These are phyloP conservation scores for Aspergillus fumigatiaffinis DNA, from an alignment of 2,329 filamentous ascomycete species.

Conservation along the genomic window DNA sequence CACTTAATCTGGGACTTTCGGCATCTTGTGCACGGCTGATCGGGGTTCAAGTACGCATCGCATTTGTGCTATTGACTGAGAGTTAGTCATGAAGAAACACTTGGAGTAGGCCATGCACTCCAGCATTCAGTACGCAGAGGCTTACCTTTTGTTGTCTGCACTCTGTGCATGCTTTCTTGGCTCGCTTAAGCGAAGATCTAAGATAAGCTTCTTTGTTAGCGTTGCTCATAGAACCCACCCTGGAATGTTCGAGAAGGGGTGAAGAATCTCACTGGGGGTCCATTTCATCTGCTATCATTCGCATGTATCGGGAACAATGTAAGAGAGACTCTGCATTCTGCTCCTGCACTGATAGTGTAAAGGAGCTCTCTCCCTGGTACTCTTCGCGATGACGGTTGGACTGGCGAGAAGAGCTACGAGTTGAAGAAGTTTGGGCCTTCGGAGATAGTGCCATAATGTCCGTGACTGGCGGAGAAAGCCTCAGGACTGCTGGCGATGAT, in stretches of 20 bases:
- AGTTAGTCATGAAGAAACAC: not conserved
- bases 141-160: constrained; percentile 43
- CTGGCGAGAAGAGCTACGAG: not conserved
- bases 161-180: constrained; percentile 42
- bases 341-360: not conserved
- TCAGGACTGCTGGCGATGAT: not conserved
- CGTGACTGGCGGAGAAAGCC: not conserved
- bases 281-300: not conserved
- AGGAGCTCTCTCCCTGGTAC: not conserved
- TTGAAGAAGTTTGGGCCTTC: not conserved
- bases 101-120: not conserved
- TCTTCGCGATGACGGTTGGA: not conserved
- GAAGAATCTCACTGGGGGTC: not conserved
- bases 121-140: not conserved
- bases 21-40: constrained; percentile 37
- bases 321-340: not conserved
- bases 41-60: constrained; percentile 35
- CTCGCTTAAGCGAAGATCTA: constrained; percentile 23
- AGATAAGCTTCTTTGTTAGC: constrained; percentile 11
- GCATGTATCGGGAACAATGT: not conserved
- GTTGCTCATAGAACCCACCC: not conserved
- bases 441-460: constrained; percentile 16
- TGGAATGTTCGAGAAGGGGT: not conserved
- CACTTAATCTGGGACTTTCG: constrained; percentile 34
- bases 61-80: constrained; percentile 30